Percentiles rank a stretch among this genome's conserved stretches.
Evolutionary conservation across 192 early-diverging fungal species (phyloP).

Genomic region (Coemansia sp.): DNA sequence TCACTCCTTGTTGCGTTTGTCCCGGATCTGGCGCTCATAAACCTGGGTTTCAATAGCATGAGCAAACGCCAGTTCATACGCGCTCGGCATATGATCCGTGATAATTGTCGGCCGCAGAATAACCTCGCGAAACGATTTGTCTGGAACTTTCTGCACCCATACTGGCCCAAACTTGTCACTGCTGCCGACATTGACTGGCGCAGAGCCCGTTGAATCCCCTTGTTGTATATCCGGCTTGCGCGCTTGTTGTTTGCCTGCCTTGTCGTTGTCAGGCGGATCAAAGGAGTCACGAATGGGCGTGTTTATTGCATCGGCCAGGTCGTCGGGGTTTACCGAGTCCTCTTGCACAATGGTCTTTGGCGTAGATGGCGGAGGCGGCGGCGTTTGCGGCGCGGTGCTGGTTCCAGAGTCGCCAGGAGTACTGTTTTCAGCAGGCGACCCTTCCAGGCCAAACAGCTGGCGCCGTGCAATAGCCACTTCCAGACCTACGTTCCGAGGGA

Average conservation of each 20-base stretch:
- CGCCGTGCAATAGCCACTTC: constrained; percentile 42
- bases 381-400: background rate
- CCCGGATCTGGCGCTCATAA: constrained; percentile 40
- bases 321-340: constrained; percentile 34
- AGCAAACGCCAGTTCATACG: constrained; percentile 51
- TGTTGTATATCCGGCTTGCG: background rate
- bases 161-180: constrained; percentile 41
- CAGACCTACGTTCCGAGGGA: constrained; percentile 17
- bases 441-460: constrained; percentile 33
- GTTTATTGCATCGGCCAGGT: constrained; percentile 48
- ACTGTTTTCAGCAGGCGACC: background rate
- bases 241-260: background rate
- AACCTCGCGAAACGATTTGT: constrained; percentile 43
- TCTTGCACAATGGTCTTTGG: constrained; percentile 37
- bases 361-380: constrained; percentile 39
- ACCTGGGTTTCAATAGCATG: constrained; percentile 52
- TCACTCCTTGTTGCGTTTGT: constrained; percentile 17
- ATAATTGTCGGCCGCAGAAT: constrained; percentile 46
- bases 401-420: background rate
- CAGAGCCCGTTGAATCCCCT: background rate
- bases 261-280: background rate
- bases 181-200: constrained; percentile 2
- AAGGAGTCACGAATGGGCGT: constrained; percentile 22
- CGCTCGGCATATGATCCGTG: constrained; percentile 54
- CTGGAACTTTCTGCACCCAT: constrained; percentile 42